These are phyloP conservation scores for Colletotrichum tamarilloi DNA, from an alignment of 2,329 filamentous ascomycete species.

Conservation along the genomic window DNA sequence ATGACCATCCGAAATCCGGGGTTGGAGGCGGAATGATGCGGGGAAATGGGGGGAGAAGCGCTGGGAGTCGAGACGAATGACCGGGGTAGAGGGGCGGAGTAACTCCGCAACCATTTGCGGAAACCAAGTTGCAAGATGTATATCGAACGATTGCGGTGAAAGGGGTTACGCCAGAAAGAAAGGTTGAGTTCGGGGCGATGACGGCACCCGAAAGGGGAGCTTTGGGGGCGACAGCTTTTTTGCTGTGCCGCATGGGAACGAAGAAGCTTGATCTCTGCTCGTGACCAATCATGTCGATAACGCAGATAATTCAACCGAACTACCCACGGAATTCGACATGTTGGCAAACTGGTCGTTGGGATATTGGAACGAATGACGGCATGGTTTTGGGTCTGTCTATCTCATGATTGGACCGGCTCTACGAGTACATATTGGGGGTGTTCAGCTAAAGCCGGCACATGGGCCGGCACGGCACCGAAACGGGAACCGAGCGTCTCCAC, in stretches of 20 bases:
- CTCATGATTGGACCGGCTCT: conserved; percentile 22
- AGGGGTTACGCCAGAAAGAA: not conserved
- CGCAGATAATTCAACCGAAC: not conserved
- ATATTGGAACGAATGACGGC: not conserved
- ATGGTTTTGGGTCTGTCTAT: not conserved
- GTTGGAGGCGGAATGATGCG: conserved; percentile 21
- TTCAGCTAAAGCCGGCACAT: not conserved
- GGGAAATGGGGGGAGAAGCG: not conserved
- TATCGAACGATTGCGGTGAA: not conserved
- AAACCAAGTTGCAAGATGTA: not conserved
- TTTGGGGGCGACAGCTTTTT: not conserved
- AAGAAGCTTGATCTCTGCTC: not conserved
- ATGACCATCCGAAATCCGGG: conserved; percentile 18
- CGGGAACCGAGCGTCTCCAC: not conserved
- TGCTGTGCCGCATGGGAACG: not conserved
- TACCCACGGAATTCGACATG: not conserved
- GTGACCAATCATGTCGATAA: not conserved
- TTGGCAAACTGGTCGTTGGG: not conserved
- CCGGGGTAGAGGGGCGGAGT: conserved; percentile 26
- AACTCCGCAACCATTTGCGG: conserved; percentile 9
- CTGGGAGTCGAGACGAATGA: not conserved
- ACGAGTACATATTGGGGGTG: not conserved
- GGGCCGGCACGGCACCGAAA: not conserved
- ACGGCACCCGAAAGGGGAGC: not conserved
- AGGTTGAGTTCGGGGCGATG: not conserved